A percentile compares a stretch with the other conserved stretches of the same genome.
Evolutionary conservation across 495 filamentous ascomycete species (phyloP).

Genomic region (Penicillium arizonense): DNA sequence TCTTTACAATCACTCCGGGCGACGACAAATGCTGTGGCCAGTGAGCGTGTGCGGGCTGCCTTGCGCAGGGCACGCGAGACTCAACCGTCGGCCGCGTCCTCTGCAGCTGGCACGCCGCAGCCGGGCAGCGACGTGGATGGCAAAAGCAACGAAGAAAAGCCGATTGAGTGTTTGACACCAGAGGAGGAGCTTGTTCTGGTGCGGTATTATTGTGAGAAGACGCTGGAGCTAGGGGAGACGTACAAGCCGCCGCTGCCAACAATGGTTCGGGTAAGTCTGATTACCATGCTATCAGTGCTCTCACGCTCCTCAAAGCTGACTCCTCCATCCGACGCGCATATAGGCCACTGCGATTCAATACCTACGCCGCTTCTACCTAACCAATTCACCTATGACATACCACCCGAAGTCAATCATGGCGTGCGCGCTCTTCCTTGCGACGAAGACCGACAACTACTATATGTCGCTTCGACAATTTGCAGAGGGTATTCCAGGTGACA

Average conservation of each 20-base stretch:
- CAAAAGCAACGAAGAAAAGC: constrained; percentile 36
- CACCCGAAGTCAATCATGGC: constrained; percentile 82
- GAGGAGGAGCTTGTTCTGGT: constrained; percentile 84
- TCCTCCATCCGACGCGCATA: neutral
- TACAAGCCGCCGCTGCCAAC: constrained; percentile 76
- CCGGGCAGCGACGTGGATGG: constrained; percentile 31
- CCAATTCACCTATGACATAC: constrained; percentile 92
- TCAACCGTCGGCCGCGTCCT: constrained; percentile 36
- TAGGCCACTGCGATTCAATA: constrained; percentile 89
- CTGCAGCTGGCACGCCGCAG: constrained; percentile 38
- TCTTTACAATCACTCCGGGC: constrained; percentile 66
- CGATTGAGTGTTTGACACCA: constrained; percentile 70
- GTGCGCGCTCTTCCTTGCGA: constrained; percentile 85
- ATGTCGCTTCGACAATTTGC: constrained; percentile 66
- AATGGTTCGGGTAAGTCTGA: constrained; percentile 63
- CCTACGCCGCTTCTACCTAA: constrained; percentile 90
- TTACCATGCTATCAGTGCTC: no score
- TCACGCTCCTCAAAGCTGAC: constrained; percentile 1
- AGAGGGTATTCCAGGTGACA: constrained; percentile 60
- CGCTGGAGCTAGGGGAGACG: constrained; percentile 70
- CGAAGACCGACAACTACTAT: constrained; percentile 85
- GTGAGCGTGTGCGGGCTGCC: constrained; percentile 65
- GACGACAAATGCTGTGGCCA: constrained; percentile 73
- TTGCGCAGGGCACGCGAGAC: constrained; percentile 48
- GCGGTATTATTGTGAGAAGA: constrained; percentile 71